A percentile compares a stretch with the other conserved stretches of the same genome.
These are phyloP conservation scores for Fusarium verticillioides DNA, from an alignment of 2,329 filamentous ascomycete genomes.

Conservation along the genomic window DNA sequence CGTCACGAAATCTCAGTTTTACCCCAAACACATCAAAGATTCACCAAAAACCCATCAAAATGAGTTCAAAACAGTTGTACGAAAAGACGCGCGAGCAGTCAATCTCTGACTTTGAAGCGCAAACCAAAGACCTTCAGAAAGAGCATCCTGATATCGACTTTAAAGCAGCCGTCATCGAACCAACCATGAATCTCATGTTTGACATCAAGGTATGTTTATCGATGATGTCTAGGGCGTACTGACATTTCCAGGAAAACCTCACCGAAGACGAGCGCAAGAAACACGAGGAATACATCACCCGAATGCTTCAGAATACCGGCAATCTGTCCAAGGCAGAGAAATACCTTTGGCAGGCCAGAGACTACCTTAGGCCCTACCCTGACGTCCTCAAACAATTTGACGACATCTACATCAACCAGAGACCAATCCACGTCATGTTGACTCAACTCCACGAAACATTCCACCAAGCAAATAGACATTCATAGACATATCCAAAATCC, in stretches of 20 bases:
- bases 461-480: background rate
- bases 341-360: conserved; percentile 33
- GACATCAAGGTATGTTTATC: conserved; percentile 22
- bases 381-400: conserved; percentile 31
- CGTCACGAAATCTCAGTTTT: background rate
- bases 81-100: conserved; percentile 32
- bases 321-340: conserved; percentile 31
- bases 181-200: conserved; percentile 37
- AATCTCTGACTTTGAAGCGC: conserved; percentile 27
- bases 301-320: conserved; percentile 27
- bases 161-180: conserved; percentile 27
- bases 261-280: conserved; percentile 5
- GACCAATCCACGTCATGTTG: conserved; percentile 28
- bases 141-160: conserved; percentile 34
- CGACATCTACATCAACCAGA: conserved; percentile 33
- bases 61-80: background rate
- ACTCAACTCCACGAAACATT: conserved; percentile 28
- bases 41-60: background rate
- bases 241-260: conserved; percentile 17
- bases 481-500: background rate
- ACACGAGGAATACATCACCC: conserved; percentile 21
- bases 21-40: background rate
- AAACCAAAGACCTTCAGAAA: conserved; percentile 19
- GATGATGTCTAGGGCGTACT: background rate
- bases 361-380: conserved; percentile 29